Conservation (phyloP, 2,329 filamentous ascomycete genomes). For the Coleophoma cylindrospora region DNA sequence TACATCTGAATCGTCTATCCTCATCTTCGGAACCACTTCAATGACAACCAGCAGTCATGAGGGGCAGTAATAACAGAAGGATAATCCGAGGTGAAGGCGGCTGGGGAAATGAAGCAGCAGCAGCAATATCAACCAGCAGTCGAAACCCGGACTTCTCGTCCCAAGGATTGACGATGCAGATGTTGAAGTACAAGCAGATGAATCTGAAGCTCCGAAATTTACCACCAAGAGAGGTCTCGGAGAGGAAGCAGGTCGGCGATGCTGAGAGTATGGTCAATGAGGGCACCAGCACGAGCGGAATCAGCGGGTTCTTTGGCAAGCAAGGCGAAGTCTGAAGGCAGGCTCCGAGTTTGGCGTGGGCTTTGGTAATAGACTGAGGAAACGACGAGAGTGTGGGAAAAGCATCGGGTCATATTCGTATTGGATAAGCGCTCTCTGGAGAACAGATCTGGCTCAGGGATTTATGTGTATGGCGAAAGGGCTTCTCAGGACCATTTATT, state of each 20-base stretch:
- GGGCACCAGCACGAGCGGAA: constrained; percentile 19
- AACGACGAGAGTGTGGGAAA: too few relatives aligned
- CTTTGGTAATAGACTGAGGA: too few relatives aligned
- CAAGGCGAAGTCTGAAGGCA: constrained; percentile 20
- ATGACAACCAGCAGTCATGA: constrained; percentile 58
- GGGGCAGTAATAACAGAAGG: neutral
- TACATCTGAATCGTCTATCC: constrained; percentile 92
- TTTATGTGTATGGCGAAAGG: too few relatives aligned
- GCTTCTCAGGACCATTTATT: too few relatives aligned
- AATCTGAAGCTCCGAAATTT: constrained; percentile 62
- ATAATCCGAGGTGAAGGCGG: neutral
- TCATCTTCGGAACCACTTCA: constrained; percentile 94
- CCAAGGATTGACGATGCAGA: constrained; percentile 57
- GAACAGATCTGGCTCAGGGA: too few relatives aligned
- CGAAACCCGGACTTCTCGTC: constrained; percentile 26
- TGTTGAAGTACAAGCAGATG: constrained; percentile 45
- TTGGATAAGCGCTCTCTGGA: too few relatives aligned
- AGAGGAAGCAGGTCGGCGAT: constrained; percentile 87
- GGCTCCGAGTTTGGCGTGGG: too few relatives aligned
- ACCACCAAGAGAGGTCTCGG: constrained; percentile 64
- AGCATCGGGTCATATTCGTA: too few relatives aligned
- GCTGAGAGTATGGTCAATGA: constrained; percentile 69
- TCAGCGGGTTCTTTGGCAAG: constrained; percentile 26
- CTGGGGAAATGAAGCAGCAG: neutral
- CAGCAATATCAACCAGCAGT: neutral